phyloP scores from a whole-genome alignment of 257 asterid genomes.

The Paraleonurus japonicus region DNA sequence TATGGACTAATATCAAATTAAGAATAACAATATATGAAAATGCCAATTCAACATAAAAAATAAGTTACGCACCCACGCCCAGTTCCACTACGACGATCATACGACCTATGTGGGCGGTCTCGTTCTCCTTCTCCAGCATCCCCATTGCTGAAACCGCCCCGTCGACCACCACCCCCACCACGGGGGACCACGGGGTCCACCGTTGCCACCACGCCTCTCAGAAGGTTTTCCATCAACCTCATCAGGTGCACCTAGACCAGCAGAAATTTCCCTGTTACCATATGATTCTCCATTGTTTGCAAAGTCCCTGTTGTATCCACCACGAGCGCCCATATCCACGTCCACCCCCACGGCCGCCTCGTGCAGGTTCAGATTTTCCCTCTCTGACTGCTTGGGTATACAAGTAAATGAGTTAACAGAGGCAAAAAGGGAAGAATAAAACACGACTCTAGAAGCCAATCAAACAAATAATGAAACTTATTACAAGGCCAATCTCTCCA shows the following conservation, averaged over 20 bases:
- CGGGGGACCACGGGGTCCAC: conserved; percentile 62
- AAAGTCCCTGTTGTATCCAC: conserved; percentile 55
- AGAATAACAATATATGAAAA: background rate
- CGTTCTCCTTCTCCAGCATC: conserved; percentile 57
- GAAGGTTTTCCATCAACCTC: conserved; percentile 46
- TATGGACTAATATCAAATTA: background rate
- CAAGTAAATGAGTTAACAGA: background rate
- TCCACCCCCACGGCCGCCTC: conserved; percentile 61
- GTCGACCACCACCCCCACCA: conserved; percentile 68
- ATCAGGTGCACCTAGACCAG: conserved; percentile 42
- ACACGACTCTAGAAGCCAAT: background rate
- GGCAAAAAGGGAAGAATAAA: background rate
- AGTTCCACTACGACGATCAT: conserved; percentile 77
- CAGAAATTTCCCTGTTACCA: conserved; percentile 53
- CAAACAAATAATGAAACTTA: background rate
- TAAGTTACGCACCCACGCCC: conserved; percentile 56
- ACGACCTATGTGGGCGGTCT: conserved; percentile 55
- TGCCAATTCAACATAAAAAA: background rate
- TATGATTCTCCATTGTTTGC: conserved; percentile 39
- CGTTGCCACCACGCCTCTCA: conserved; percentile 73
- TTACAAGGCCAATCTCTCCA: background rate
- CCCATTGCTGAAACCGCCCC: conserved; percentile 68
- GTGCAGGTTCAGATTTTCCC: conserved; percentile 51
- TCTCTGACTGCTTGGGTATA: conserved; percentile 47
- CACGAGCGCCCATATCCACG: conserved; percentile 64